Percentiles rank a stretch among this genome's conserved stretches.
Conservation (phyloP, 108 stramenopile genomes). For the Schizochytrium sp. region DNA sequence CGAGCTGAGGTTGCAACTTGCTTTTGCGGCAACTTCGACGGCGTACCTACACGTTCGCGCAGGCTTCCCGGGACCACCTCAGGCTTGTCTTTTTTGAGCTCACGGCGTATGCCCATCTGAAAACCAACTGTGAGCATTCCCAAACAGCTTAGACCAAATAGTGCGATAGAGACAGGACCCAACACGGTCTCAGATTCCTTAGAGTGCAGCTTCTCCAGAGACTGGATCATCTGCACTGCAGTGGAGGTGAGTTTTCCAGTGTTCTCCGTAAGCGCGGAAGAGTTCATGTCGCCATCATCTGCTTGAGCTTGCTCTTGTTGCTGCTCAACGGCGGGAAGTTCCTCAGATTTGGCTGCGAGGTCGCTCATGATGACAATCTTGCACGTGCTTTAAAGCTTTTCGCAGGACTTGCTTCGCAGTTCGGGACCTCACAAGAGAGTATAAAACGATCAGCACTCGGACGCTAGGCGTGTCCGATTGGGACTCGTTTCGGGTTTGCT, state of each 20-base stretch:
- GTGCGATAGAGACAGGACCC: not conserved
- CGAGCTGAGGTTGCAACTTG: not conserved
- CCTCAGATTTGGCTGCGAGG: too few relatives aligned
- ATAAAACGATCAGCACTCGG: too few relatives aligned
- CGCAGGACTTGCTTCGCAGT: too few relatives aligned
- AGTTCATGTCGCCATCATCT: too few relatives aligned
- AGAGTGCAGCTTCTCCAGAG: conserved; percentile 7
- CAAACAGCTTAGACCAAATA: conserved; percentile 9
- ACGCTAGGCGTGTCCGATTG: too few relatives aligned
- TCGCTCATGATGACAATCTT: too few relatives aligned
- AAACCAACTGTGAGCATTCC: conserved; percentile 55
- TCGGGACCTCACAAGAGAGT: too few relatives aligned
- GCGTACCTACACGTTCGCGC: conserved; percentile 13
- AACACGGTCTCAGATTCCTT: conserved; percentile 27
- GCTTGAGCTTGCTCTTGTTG: too few relatives aligned
- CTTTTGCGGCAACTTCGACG: not conserved
- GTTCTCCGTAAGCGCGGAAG: not conserved
- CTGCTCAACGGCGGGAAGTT: too few relatives aligned
- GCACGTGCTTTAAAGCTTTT: too few relatives aligned
- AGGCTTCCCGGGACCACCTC: conserved; percentile 43
- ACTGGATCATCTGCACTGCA: not conserved
- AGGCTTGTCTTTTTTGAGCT: conserved; percentile 54
- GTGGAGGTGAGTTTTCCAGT: not conserved
- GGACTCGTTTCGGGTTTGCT: too few relatives aligned
- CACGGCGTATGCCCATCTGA: conserved; percentile 36